phyloP scores from a whole-genome alignment of 2,329 filamentous ascomycete genomes.

The Zasmidium cellare region DNA sequence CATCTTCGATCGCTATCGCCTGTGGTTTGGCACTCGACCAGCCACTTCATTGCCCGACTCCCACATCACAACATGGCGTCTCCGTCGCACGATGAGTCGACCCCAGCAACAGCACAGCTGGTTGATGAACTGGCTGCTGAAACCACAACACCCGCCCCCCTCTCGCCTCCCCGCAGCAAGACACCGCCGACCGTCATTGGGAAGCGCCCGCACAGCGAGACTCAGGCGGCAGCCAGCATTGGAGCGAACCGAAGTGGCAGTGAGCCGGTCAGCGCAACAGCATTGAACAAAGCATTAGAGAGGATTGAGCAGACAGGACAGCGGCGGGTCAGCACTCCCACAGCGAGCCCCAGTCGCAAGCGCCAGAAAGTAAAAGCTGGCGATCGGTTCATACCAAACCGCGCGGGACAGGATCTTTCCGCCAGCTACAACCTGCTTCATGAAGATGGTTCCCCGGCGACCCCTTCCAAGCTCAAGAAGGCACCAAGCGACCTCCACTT shows the following conservation, averaged over 20 bases:
- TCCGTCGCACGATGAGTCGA: constrained; percentile 9
- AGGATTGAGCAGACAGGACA: constrained; percentile 62
- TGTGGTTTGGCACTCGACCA: neutral
- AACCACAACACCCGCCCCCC: constrained; percentile 46
- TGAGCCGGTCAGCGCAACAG: constrained; percentile 60
- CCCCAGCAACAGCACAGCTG: neutral
- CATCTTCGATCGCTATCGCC: neutral
- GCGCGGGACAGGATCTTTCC: constrained; percentile 88
- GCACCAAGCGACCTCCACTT: constrained; percentile 91
- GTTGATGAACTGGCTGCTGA: constrained; percentile 16
- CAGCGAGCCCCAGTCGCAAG: constrained; percentile 67
- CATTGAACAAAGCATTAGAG: constrained; percentile 61
- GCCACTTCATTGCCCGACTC: neutral
- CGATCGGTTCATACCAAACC: constrained; percentile 87
- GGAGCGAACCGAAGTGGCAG: constrained; percentile 39
- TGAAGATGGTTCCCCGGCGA: constrained; percentile 90
- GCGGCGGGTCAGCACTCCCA: constrained; percentile 59
- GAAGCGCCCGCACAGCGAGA: constrained; percentile 41
- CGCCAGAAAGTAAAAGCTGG: constrained; percentile 62
- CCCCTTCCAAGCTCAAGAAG: constrained; percentile 82
- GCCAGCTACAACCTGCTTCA: constrained; percentile 90
- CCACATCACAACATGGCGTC: constrained; percentile 13
- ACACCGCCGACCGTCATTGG: constrained; percentile 59
- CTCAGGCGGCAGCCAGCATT: constrained; percentile 16
- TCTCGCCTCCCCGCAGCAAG: constrained; percentile 60